A percentile compares a stretch with the other conserved stretches of the same genome.
Conservation (phyloP, 768 basidiomycete species). For the Mycena amicta region DNA sequence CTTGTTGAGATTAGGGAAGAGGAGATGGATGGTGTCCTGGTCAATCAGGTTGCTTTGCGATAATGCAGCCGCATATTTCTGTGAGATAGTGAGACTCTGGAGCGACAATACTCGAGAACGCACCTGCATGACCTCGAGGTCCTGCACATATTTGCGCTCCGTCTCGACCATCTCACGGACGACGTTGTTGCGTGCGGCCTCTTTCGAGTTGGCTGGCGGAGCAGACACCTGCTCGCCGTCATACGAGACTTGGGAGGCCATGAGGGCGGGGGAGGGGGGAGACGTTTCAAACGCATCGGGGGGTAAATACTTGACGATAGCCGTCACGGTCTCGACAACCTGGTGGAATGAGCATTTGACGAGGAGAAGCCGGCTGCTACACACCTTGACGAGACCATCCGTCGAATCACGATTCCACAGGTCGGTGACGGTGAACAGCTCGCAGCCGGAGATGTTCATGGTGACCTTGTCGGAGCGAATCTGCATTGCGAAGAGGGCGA, state of each 20-base stretch:
- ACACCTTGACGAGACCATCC: slow-evolving; percentile 92
- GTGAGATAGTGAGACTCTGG: slow-evolving; percentile 21
- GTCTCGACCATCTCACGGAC: slow-evolving; percentile 91
- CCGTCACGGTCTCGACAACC: slow-evolving; percentile 89
- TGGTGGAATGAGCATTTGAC: slow-evolving; percentile 32
- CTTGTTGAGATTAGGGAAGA: slow-evolving; percentile 94
- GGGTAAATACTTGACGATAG: slow-evolving; percentile 79
- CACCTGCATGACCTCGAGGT: slow-evolving; percentile 95
- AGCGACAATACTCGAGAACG: slow-evolving; percentile 28
- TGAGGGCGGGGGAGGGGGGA: slow-evolving; percentile 58
- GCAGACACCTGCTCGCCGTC: slow-evolving; percentile 49
- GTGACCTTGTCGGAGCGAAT: slow-evolving; percentile 66
- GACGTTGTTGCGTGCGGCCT: slow-evolving; percentile 73
- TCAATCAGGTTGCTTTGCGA: slow-evolving; percentile 84
- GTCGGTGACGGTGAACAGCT: slow-evolving; percentile 90
- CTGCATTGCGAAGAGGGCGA: slow-evolving; percentile 90
- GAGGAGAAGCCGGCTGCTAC: slow-evolving; percentile 22
- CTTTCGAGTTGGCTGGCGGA: slow-evolving; percentile 56
- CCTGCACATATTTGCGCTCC: slow-evolving; percentile 95
- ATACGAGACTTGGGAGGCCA: slow-evolving; percentile 58
- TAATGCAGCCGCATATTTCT: slow-evolving; percentile 90
- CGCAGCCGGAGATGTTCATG: slow-evolving; percentile 66
- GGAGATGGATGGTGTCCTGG: slow-evolving; percentile 92
- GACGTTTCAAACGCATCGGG: slow-evolving; percentile 65
- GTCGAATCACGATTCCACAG: slow-evolving; percentile 89